A percentile compares a stretch with the other conserved stretches of the same genome.
These are phyloP conservation scores for Sphagnum tenellum DNA, from an alignment of 225 moss, liverwort and hornwort genomes.

Conservation along the genomic window DNA sequence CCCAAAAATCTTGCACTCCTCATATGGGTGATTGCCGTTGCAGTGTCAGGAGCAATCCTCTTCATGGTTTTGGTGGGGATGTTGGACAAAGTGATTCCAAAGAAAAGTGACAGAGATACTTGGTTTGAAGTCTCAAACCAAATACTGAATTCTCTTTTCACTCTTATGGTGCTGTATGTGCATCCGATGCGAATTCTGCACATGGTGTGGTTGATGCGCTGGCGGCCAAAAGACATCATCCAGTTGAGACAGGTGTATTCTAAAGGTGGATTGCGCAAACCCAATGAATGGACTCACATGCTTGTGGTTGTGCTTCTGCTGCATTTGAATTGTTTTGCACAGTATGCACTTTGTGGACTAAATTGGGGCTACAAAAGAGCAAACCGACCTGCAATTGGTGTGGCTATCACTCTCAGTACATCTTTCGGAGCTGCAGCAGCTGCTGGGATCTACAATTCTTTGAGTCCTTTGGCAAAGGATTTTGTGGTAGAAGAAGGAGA, in stretches of 20 bases:
- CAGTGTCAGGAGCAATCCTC: conserved; percentile 80
- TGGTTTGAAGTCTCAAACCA: conserved; percentile 99
- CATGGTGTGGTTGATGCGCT: conserved; percentile 62
- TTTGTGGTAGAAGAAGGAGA: conserved; percentile 39
- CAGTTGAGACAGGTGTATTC: conserved; percentile 69
- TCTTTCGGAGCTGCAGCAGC: conserved; percentile 62
- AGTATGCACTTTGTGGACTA: conserved; percentile 82
- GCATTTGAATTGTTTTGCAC: conserved; percentile 76
- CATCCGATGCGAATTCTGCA: conserved; percentile 74
- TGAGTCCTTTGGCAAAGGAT: conserved; percentile 78
- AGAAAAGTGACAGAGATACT: conserved; percentile 34
- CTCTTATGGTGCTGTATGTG: conserved; percentile 76
- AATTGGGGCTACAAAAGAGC: conserved; percentile 93
- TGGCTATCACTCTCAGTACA: conserved; percentile 54
- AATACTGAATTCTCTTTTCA: conserved; percentile 78
- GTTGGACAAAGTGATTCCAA: conserved; percentile 65
- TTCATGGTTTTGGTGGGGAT: conserved; percentile 99
- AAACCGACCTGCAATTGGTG: conserved; percentile 70
- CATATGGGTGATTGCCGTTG: conserved; percentile 65
- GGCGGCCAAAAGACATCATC: conserved; percentile 59
- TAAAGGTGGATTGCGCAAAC: conserved; percentile 79
- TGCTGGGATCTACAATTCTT: conserved; percentile 76
- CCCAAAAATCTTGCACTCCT: conserved; percentile 81
- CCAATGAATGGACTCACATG: conserved; percentile 88
- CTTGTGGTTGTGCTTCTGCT: conserved; percentile 62